phyloP scores from a whole-genome alignment of 2,329 filamentous ascomycete species.

The Neophaeococcomyces mojaviensis region DNA sequence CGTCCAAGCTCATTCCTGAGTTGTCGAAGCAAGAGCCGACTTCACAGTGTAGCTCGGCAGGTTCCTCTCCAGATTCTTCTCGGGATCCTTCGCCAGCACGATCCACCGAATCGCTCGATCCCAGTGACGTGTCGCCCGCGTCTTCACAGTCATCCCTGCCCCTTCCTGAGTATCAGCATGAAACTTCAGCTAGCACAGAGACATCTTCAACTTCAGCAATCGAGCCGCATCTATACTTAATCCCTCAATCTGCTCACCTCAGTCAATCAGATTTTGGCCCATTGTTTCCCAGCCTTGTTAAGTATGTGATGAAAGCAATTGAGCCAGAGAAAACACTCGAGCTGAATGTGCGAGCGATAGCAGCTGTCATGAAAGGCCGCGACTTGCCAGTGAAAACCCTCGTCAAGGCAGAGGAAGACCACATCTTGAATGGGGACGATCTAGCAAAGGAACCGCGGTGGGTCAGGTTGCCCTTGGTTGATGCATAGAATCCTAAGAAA shows the following conservation, averaged over 20 bases:
- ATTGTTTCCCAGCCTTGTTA: constrained; percentile 63
- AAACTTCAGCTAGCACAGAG: constrained; percentile 1
- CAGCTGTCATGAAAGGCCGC: constrained; percentile 20
- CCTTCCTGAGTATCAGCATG: constrained; percentile 10
- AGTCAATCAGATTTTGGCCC: constrained; percentile 78
- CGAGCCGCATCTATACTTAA: constrained; percentile 65
- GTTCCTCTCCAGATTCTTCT: constrained; percentile 4
- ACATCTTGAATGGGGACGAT: not conserved
- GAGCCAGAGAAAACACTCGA: constrained; percentile 27
- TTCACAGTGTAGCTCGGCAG: not conserved
- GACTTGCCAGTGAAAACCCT: constrained; percentile 13
- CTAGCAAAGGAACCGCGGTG: constrained; percentile 2
- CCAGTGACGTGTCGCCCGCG: not conserved
- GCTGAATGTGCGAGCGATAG: constrained; percentile 27
- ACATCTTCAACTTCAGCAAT: constrained; percentile 24
- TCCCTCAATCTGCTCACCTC: constrained; percentile 65
- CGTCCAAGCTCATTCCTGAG: not conserved
- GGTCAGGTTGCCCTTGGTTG: constrained; percentile 1
- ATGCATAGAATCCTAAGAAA: not conserved
- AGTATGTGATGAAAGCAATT: constrained; percentile 41
- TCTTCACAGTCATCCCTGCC: constrained; percentile 10
- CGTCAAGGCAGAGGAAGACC: not conserved
- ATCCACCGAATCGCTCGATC: too few relatives aligned
- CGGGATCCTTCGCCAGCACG: not conserved
- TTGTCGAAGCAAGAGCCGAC: not conserved